Conservation (phyloP, 768 basidiomycete genomes). For the Gymnopilus dilepis region DNA sequence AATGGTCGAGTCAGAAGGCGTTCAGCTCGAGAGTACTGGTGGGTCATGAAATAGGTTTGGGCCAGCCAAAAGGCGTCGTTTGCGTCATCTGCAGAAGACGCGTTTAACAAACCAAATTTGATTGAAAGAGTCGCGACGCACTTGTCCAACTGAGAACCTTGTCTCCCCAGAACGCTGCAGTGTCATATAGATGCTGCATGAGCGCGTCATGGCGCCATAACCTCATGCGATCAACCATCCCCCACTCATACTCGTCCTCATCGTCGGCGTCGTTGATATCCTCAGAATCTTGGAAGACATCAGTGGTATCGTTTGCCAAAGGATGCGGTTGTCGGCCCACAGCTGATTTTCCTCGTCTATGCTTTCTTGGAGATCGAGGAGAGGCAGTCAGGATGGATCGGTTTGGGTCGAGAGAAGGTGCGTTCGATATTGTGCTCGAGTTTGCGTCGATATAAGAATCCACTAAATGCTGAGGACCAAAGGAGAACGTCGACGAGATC, state of each 20-base stretch:
- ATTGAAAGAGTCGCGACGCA: slow-evolving; percentile 48
- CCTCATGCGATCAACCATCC: slow-evolving; percentile 93
- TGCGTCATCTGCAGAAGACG: slow-evolving; percentile 64
- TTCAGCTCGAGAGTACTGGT: slow-evolving; percentile 95
- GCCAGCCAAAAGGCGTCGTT: slow-evolving; percentile 99
- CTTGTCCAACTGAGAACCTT: slow-evolving; percentile 97
- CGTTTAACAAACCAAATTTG: slow-evolving; percentile 11
- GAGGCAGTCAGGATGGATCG: slow-evolving; percentile 78
- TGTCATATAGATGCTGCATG: slow-evolving; percentile 97
- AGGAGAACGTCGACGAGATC: slow-evolving; percentile 82
- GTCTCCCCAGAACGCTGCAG: slow-evolving; percentile 98
- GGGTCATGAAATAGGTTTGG: slow-evolving; percentile 95
- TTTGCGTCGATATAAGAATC: slow-evolving; percentile 73
- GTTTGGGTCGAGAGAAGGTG: slow-evolving; percentile 78
- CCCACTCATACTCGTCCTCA: slow-evolving; percentile 72
- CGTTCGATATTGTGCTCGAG: slow-evolving; percentile 60
- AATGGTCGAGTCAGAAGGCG: slow-evolving; percentile 89
- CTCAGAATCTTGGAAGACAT: slow-evolving; percentile 74
- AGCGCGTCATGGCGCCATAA: slow-evolving; percentile 97
- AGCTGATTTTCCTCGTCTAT: slow-evolving; percentile 59
- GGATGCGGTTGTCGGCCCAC: slow-evolving; percentile 61
- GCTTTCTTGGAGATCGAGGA: slow-evolving; percentile 66
- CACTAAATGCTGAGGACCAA: slow-evolving; percentile 78
- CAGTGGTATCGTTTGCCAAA: slow-evolving; percentile 77
- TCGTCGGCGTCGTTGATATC: slow-evolving; percentile 56